phyloP scores from a whole-genome alignment of 2,329 filamentous ascomycete genomes.

The Beauveria medogensis region DNA sequence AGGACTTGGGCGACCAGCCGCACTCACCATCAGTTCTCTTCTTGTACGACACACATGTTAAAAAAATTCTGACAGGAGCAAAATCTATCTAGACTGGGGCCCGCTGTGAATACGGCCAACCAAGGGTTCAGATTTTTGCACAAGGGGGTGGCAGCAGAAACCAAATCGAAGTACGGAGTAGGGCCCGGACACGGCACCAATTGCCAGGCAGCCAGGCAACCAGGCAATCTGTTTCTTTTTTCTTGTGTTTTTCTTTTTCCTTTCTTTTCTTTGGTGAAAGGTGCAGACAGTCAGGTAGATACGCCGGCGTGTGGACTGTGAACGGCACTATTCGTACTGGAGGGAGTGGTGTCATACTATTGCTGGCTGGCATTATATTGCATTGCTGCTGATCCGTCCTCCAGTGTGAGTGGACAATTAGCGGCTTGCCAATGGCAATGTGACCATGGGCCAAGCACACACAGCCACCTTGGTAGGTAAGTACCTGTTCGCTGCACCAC shows the following conservation, averaged over 20 bases:
- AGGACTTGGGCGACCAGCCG: background rate
- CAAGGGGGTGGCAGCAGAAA: background rate
- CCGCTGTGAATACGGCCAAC: background rate
- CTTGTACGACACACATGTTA: background rate
- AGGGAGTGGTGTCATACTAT: conserved; percentile 1
- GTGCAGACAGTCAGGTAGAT: background rate
- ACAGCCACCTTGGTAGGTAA: background rate
- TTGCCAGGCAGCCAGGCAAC: too few relatives aligned
- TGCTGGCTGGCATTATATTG: background rate
- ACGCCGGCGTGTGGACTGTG: background rate
- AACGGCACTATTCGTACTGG: background rate
- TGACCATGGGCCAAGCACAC: background rate
- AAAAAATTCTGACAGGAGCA: background rate
- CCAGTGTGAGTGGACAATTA: background rate
- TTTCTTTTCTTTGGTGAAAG: too few relatives aligned
- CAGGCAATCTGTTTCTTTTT: too few relatives aligned
- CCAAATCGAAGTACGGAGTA: background rate
- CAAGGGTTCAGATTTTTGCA: background rate
- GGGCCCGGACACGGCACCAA: background rate
- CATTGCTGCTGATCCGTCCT: background rate
- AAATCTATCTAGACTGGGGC: background rate
- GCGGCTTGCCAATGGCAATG: background rate
- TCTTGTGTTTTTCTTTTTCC: too few relatives aligned
- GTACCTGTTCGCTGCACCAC: background rate
- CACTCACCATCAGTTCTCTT: background rate